A percentile compares a stretch with the other conserved stretches of the same genome.
phyloP scores from a whole-genome alignment of 768 basidiomycete species.

The Suillus subaureus region DNA sequence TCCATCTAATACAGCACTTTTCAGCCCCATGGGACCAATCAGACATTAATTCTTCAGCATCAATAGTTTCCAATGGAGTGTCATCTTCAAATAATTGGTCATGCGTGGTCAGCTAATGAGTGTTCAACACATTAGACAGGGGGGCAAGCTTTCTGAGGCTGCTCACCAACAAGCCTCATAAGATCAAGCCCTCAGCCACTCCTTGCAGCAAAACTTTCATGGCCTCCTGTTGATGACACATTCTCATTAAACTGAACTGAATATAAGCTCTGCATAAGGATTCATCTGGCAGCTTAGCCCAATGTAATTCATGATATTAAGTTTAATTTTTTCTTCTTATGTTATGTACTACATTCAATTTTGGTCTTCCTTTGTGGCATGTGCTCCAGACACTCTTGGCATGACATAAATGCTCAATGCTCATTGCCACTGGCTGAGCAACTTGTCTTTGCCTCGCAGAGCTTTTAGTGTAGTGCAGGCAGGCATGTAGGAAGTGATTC shows the following conservation, averaged over 20 bases:
- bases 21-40: not conserved
- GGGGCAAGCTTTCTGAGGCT: not conserved
- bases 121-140: not conserved
- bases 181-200: not conserved
- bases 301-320: not conserved
- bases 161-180: not conserved
- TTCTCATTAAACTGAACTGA: not conserved
- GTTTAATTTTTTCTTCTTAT: too few relatives aligned
- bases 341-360: too few relatives aligned
- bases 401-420: too few relatives aligned
- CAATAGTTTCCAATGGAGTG: not conserved
- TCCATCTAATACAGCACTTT: not conserved
- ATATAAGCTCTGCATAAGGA: not conserved
- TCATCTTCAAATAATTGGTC: not conserved
- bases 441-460: too few relatives aligned
- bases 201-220: not conserved
- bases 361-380: too few relatives aligned
- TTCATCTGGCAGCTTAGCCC: not conserved
- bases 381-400: too few relatives aligned
- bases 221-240: not conserved
- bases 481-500: too few relatives aligned
- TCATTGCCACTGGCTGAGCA: too few relatives aligned
- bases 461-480: too few relatives aligned
- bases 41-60: not conserved
- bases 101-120: not conserved